Evolutionary conservation across 805 yeast species (phyloP), one percentile per base, ranked within the genome.

Genomic region (Lipomyces spencermartinsiae): DNA sequence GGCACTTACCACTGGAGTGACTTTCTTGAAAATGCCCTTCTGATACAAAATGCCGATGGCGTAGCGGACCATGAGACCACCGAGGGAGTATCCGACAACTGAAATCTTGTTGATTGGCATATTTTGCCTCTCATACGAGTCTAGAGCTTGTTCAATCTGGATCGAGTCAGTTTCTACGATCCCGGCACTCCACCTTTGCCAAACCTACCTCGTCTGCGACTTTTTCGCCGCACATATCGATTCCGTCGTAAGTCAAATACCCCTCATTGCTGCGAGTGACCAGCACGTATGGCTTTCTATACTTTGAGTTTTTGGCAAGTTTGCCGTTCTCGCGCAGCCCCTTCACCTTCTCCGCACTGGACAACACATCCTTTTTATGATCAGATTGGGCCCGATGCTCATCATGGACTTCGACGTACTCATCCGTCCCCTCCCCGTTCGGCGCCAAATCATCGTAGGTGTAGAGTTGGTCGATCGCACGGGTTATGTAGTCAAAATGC

Each of bases 11-110:
- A 87, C 79, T 2, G 94, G 92, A 51, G 79, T 81, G 14, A 91
- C 81, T 3, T 76, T 73, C 25, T 84, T 82, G 76, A 88, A 90
- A 67, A 82, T 81, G 4, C 83, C 84, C 71, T 83, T 83, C 46
- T 83, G 82, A 71, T 86, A 81, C 71, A 87, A 80, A 58, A 89
- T 82, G 1, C 98, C 98, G 59, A 93, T 83, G 33, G 92, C 88
- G 76, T 91, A 93, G 61, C 98, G 81, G 0, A 93, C 83, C 39
- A 94, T 86, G 46, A 93, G 79, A 0, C 98, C 98, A 29, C 98
- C 73, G 31, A 94, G 80, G 0, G 97, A 91, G 77, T 93, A 94
- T 0, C 98, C 97, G 2, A 91, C 83, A 55, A 94, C 81, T 69
- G 96, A 90, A 61, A 94, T 84, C 72, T 87, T 85, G n/a, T 82